Conservation (phyloP, 192 early-diverging fungal genomes). For the Backusella macrospora region DNA sequence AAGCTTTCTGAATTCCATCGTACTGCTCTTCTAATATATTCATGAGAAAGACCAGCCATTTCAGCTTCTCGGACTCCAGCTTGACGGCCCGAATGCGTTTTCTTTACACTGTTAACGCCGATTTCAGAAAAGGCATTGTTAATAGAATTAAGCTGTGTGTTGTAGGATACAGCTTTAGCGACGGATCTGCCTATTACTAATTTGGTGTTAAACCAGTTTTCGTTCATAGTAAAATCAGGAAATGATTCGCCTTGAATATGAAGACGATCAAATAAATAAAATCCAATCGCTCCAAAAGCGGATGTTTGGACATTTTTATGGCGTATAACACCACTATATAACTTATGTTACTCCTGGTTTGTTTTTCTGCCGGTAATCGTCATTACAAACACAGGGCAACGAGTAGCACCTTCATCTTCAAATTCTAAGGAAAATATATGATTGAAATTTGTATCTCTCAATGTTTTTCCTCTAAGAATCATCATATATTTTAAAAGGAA, state of each 20-base stretch:
- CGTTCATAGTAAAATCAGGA: not conserved
- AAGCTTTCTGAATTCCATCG: not conserved
- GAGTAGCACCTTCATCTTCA: not conserved
- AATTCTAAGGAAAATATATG: constrained; percentile 5
- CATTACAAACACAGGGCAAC: constrained; percentile 2
- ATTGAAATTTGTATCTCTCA: not conserved
- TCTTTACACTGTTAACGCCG: not conserved
- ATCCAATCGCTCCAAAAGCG: constrained; percentile 6
- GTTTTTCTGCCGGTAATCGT: not conserved
- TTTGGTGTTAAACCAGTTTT: constrained; percentile 1
- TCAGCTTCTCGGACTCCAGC: not conserved
- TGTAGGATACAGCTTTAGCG: not conserved
- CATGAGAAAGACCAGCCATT: not conserved
- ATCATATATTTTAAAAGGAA: constrained; percentile 7
- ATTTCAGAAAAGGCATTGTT: not conserved
- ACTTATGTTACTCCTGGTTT: not conserved
- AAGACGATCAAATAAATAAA: not conserved
- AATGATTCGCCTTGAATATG: not conserved
- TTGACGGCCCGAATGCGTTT: not conserved
- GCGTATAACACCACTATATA: not conserved
- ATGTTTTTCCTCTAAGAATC: not conserved
- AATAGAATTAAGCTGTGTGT: not conserved
- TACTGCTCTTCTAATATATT: not conserved
- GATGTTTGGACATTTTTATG: not conserved
- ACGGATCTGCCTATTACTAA: not conserved